A percentile compares a stretch with the other conserved stretches of the same genome.
Evolutionary conservation across 2,329 filamentous ascomycete genomes (phyloP).

Genomic region (Botrytis paeoniae): DNA sequence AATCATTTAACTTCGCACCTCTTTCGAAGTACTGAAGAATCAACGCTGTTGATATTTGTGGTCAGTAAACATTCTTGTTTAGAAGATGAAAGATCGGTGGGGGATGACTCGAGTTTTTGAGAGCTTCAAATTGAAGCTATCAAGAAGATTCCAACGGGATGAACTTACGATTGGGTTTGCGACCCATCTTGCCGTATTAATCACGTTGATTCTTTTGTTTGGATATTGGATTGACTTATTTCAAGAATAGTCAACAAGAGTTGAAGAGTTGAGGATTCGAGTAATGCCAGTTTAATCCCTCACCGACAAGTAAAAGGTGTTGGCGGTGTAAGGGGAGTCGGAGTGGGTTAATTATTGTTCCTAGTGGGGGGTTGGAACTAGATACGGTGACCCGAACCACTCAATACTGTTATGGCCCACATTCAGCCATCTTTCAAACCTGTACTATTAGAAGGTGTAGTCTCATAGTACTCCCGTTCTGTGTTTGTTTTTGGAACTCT

Average conservation of each 20-base stretch:
- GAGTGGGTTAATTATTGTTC: background rate
- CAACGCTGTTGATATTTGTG: constrained; percentile 42
- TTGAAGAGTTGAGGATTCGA: constrained; percentile 12
- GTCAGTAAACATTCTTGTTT: constrained; percentile 20
- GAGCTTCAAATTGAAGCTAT: constrained; percentile 1
- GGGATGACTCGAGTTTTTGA: constrained; percentile 3
- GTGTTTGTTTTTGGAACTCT: background rate
- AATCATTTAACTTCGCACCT: constrained; percentile 81
- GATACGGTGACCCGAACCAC: background rate
- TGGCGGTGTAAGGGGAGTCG: constrained; percentile 12
- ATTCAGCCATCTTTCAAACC: background rate
- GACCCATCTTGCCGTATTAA: constrained; percentile 25
- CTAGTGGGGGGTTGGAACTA: background rate
- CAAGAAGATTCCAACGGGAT: constrained; percentile 6
- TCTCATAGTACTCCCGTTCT: background rate
- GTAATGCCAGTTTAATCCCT: constrained; percentile 18
- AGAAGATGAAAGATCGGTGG: background rate
- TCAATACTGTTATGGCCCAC: background rate
- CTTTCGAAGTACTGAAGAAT: constrained; percentile 87
- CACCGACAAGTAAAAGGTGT: constrained; percentile 16
- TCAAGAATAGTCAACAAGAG: constrained; percentile 13
- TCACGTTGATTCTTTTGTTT: background rate
- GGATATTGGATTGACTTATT: background rate
- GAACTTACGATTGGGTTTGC: constrained; percentile 32
- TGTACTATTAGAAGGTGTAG: background rate